These are phyloP conservation scores for Schwanniomyces pseudopolymorphus DNA, from an alignment of 805 yeast genomes.

Conservation along the genomic window DNA sequence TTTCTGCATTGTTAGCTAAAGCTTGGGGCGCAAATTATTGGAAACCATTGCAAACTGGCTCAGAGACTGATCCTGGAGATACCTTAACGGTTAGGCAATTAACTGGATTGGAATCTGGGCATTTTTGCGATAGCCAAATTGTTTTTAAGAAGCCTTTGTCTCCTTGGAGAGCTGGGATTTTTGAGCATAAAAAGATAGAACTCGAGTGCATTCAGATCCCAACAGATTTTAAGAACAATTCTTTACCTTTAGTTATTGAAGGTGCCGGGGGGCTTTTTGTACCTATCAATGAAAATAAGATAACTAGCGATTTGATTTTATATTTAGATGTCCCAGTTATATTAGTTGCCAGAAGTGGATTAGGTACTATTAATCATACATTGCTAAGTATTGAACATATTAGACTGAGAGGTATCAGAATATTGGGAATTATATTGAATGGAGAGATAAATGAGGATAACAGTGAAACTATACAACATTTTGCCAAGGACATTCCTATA, in stretches of 20 bases:
- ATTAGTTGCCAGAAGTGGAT: conserved; percentile 24
- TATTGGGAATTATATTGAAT: conserved; percentile 21
- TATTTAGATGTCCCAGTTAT: conserved; percentile 16
- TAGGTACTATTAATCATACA: conserved; percentile 30
- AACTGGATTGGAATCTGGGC: conserved; percentile 7
- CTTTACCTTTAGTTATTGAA: conserved; percentile 19
- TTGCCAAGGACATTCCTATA: conserved; percentile 14
- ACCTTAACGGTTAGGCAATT: conserved; percentile 13
- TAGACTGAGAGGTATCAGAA: conserved; percentile 12
- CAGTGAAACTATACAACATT: conserved; percentile 12
- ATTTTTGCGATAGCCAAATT: conserved; percentile 13
- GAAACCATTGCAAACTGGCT: conserved; percentile 30
- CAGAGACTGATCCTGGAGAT: conserved; percentile 24
- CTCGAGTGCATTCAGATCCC: conserved; percentile 16
- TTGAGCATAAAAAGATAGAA: conserved; percentile 12
- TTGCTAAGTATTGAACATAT: conserved; percentile 23
- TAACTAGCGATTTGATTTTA: conserved; percentile 21
- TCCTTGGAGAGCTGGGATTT: conserved; percentile 25
- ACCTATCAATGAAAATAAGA: conserved; percentile 19
- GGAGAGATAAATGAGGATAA: conserved; percentile 20
- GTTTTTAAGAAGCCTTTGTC: conserved; percentile 21
- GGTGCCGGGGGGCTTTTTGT: conserved; percentile 31
- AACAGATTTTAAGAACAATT: neutral
- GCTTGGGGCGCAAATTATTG: conserved; percentile 26
- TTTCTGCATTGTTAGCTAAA: conserved; percentile 19